These are phyloP conservation scores for Colletotrichum sp. DNA, from an alignment of 2,329 filamentous ascomycete genomes.

Conservation along the genomic window DNA sequence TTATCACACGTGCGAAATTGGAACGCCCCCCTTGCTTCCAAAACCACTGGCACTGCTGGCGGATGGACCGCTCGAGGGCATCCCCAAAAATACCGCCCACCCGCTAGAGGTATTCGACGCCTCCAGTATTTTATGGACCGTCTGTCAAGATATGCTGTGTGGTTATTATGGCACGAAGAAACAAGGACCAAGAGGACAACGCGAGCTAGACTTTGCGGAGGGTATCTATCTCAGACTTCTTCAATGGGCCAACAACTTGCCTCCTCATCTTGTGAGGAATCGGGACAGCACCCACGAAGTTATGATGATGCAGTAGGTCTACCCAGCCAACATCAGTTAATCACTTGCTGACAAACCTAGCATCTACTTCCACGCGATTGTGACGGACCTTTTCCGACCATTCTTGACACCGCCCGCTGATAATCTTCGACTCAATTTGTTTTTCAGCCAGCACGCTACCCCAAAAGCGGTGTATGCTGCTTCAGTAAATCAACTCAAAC, in stretches of 20 bases:
- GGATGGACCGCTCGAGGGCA: not conserved
- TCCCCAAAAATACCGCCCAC: not conserved
- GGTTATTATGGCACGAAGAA: not conserved
- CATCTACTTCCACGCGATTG: not conserved
- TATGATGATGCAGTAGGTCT: constrained; percentile 4
- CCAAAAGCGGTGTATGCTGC: not conserved
- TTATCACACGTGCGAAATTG: not conserved
- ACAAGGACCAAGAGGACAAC: accelerated
- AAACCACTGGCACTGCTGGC: not conserved
- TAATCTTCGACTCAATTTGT: not conserved
- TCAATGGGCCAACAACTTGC: not conserved
- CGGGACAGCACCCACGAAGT: not conserved
- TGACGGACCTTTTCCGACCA: constrained; percentile 3
- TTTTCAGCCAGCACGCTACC: not conserved
- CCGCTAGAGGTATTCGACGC: not conserved
- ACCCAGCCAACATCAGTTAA: accelerated
- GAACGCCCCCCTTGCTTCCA: not conserved
- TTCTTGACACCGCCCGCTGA: not conserved
- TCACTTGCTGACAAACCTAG: not conserved
- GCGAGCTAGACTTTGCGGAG: not conserved
- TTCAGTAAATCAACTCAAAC: constrained; percentile 1
- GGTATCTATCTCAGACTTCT: not conserved
- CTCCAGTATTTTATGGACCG: not conserved
- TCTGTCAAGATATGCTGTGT: not conserved
- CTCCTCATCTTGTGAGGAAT: not conserved